Evolutionary conservation across 2,329 filamentous ascomycete genomes (phyloP), one percentile per base, ranked within the genome.

Genomic region (Ambrosiella cleistominuta): DNA sequence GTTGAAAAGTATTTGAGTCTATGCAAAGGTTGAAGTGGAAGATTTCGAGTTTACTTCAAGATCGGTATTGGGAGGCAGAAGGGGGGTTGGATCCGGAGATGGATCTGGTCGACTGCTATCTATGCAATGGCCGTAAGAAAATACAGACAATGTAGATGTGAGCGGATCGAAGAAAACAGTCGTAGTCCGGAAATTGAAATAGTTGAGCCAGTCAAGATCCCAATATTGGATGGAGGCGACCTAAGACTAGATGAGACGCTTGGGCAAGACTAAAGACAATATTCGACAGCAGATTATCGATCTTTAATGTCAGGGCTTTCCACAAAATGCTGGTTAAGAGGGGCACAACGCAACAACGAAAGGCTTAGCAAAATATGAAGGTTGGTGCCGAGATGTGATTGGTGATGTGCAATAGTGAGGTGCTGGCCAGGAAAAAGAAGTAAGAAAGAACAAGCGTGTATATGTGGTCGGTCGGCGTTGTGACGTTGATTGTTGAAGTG

Each of bases 1-100:
- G 68, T 63, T 70, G 49, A 47, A 54, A 2, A 36, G 47, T 27
- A 35, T 15, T 36, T 35, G 19, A 51, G 9, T n/a, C 9, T 15
- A 35, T 35, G 17, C 17, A 11, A 36, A 11, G 5, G 45, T 9
- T 54, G 51, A n/a, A 12, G 51, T 15, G 51, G 27, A 39, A 39
- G 36, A n/a, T 13, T 27, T 38, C 27, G 27, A 27, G 27, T 27
- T 27, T 27, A 3, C 27, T 27, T 27, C 27, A 27, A 27, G 27
- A 5, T 27, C 27, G 27, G 27, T 27, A 27, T 27, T 27, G 27
- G 27, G 4, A 27, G 27, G 27, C 27, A 27, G 27, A 54, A 42
- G 52, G 37, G 36, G 50, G 57, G 39, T 27, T 27, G 27, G 27
- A 27, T 27, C 27, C 27, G 4, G 27, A 27, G 27, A 3, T 27